Percentiles rank a stretch among this genome's conserved stretches.
Evolutionary conservation across 768 basidiomycete genomes (phyloP).

Genomic region (Rhodotorula kratochvilovae): DNA sequence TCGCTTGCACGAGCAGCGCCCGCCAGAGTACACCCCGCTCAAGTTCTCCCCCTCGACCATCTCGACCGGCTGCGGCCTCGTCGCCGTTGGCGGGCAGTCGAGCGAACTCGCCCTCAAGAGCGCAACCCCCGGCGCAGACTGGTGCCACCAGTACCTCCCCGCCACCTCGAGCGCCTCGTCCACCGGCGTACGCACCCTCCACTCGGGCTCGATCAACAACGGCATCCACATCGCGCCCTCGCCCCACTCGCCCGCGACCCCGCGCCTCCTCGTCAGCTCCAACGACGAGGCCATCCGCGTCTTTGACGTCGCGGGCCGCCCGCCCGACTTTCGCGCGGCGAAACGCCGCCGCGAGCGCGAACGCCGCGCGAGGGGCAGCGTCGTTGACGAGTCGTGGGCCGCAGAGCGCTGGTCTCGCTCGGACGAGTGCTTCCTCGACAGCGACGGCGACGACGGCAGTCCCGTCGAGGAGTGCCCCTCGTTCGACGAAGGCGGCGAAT

Average conservation of each 20-base stretch:
- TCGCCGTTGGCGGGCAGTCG: slow-evolving; percentile 41
- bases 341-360: neutral
- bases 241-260: slow-evolving; percentile 44
- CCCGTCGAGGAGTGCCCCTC: slow-evolving; percentile 48
- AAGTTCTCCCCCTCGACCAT: slow-evolving; percentile 31
- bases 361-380: slow-evolving; percentile 1
- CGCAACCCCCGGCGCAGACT: slow-evolving; percentile 1
- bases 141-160: slow-evolving; percentile 27
- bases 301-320: slow-evolving; percentile 50
- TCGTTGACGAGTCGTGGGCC: slow-evolving; percentile 11
- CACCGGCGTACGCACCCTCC: slow-evolving; percentile 55
- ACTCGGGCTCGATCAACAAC: slow-evolving; percentile 73
- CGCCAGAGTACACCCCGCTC: slow-evolving; percentile 30
- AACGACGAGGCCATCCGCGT: slow-evolving; percentile 79
- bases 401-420: neutral
- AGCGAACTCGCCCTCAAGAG: slow-evolving; percentile 37
- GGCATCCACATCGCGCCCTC: slow-evolving; percentile 59
- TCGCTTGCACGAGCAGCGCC: neutral
- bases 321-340: slow-evolving; percentile 14
- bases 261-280: slow-evolving; percentile 74
- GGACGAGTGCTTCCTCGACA: neutral
- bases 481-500: slow-evolving; percentile 50
- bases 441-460: slow-evolving; percentile 4
- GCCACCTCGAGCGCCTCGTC: neutral
- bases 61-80: slow-evolving; percentile 33